Evolutionary conservation across 345 rosid species (phyloP).

Genomic region (Eucalyptus sp.): DNA sequence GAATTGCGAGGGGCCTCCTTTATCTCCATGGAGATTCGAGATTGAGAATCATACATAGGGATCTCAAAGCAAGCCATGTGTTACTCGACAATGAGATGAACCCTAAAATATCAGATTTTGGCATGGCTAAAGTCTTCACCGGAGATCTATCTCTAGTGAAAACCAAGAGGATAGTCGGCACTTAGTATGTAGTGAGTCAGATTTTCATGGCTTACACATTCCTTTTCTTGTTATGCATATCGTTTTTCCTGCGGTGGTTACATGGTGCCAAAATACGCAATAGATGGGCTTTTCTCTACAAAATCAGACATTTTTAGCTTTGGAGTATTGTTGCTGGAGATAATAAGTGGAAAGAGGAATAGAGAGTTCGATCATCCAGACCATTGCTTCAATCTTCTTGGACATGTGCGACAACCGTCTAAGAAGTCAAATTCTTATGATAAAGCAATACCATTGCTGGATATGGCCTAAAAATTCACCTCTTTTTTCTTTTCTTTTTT

Average conservation of each 20-base stretch:
- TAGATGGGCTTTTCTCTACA: neutral
- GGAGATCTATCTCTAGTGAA: neutral
- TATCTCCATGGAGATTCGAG: too few species aligned
- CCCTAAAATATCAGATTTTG: constrained; percentile 14
- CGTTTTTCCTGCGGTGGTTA: neutral
- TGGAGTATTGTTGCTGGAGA: neutral
- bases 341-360: neutral
- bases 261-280: constrained; percentile 1
- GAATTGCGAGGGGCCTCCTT: too few species aligned
- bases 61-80: neutral
- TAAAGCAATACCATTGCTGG: neutral
- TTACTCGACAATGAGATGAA: constrained; percentile 4
- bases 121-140: constrained; percentile 3
- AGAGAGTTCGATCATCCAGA: neutral
- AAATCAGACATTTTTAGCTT: neutral
- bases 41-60: too few species aligned
- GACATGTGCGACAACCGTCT: neutral
- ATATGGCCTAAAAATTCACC: neutral
- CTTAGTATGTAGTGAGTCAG: neutral
- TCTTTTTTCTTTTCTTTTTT: too few species aligned
- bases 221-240: neutral
- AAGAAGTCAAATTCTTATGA: too few species aligned
- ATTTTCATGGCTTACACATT: neutral
- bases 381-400: neutral
- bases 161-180: constrained; percentile 1